Evolutionary conservation across 2,329 filamentous ascomycete species (phyloP).

Genomic region (Fusarium sp.): DNA sequence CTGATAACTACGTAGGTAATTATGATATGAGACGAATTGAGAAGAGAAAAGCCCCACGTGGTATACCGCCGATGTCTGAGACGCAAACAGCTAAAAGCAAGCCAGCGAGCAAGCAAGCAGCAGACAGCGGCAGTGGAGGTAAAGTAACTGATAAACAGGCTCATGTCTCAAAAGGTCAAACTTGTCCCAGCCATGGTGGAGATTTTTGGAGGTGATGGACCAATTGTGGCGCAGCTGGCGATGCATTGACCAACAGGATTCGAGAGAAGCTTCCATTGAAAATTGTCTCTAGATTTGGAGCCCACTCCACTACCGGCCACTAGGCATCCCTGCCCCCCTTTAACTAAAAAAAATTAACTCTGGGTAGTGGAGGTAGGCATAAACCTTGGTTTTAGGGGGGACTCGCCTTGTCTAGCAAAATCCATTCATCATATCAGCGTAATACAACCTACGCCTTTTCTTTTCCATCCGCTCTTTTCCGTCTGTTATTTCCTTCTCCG

Average conservation of each 20-base stretch:
- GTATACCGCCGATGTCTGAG: conserved; percentile 1
- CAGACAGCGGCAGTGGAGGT: no score
- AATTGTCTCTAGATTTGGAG: conserved; percentile 11
- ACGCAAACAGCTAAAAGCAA: background rate
- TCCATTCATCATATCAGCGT: conserved; percentile 5
- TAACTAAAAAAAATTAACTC: conserved; percentile 5
- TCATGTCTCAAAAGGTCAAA: background rate
- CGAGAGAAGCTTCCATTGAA: conserved; percentile 2
- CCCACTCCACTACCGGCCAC: no score
- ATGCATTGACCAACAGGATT: conserved; percentile 13
- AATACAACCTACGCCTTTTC: conserved; percentile 6
- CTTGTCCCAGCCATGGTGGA: background rate
- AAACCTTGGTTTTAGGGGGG: conserved; percentile 6
- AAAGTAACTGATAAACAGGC: conserved; percentile 7
- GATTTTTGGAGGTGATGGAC: background rate
- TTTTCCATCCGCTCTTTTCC: conserved; percentile 8
- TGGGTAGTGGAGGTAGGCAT: no score
- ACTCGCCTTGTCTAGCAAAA: background rate
- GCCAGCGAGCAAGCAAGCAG: no score
- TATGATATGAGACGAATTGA: background rate
- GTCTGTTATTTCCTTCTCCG: conserved; percentile 15
- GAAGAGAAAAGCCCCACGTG: background rate
- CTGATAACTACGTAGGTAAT: no score
- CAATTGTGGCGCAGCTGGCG: background rate
- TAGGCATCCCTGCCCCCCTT: background rate